Evolutionary conservation across 179 eudicot species (phyloP), one percentile per base, ranked within the genome.

Genomic region (Nepenthes alata): DNA sequence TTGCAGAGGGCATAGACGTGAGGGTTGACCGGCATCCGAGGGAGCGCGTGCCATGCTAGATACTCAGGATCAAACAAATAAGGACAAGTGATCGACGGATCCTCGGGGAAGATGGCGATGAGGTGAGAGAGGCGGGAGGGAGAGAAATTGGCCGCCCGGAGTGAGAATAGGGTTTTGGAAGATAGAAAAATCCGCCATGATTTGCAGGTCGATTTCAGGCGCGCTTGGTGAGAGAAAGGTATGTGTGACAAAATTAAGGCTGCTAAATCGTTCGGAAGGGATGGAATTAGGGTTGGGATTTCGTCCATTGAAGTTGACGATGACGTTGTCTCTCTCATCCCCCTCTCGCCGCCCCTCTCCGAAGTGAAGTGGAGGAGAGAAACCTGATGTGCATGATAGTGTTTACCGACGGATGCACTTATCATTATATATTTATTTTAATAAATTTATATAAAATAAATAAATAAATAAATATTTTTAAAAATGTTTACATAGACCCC

Each of bases 1-100:
- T 89, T 86, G 12, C 85, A 80, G 14, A 84, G 77, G 3, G 95
- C 90, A 48, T 91, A 91, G 0, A 72, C 84, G 37, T 89, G 75
- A 9, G 96, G 95, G 69, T 86, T 89, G 51, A 91, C 78, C 11
- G 96, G 96, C 85, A 82, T 86, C 6, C 81, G 81, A 1, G 98
- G 98, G 37, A 91, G 74, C 38, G 78, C 74, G 55, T 72, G 67
- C 96, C 95, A 91, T 0, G 84, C 78, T 4, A 81, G 71, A 57
- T 65, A 76, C 44, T 58, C 64, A 0, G 91, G 85, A 71, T 91
- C 98, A 63, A 84, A 85, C 14, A 91, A 65, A 56, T 52, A 86
- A 25, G 96, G 95, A 0, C 86, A 72, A 0, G 85, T 55, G n/a
- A 89, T 55, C 1, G 89, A 84, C 0, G 98, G 98, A 71, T 93